These are phyloP conservation scores for Cyphellophora attinorum DNA, from an alignment of 2,329 filamentous ascomycete species.

Conservation along the genomic window DNA sequence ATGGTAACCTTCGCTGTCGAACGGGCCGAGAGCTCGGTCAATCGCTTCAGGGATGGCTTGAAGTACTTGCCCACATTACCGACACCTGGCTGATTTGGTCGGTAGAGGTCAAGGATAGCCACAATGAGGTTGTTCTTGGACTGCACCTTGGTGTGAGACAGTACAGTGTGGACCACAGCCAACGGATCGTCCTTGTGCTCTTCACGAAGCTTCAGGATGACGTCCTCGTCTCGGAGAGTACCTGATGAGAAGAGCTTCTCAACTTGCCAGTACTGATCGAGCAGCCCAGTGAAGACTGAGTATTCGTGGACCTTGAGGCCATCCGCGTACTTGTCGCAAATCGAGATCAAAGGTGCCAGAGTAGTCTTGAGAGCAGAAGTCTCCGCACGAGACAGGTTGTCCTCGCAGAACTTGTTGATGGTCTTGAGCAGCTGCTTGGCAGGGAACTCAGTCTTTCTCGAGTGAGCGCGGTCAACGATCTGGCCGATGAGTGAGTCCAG, in stretches of 20 bases:
- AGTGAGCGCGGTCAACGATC: slow-evolving; percentile 73
- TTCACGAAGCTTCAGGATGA: slow-evolving; percentile 86
- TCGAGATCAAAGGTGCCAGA: slow-evolving; percentile 64
- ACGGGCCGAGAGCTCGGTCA: slow-evolving; percentile 83
- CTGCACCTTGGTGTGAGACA: slow-evolving; percentile 86
- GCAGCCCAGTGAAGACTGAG: slow-evolving; percentile 65
- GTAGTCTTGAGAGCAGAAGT: slow-evolving; percentile 62
- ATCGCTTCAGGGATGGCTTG: slow-evolving; percentile 67
- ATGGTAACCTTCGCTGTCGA: slow-evolving; percentile 89
- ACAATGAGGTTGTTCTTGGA: slow-evolving; percentile 91
- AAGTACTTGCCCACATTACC: slow-evolving; percentile 85
- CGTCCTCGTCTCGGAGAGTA: slow-evolving; percentile 80
- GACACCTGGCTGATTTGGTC: slow-evolving; percentile 83
- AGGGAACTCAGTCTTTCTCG: slow-evolving; percentile 77
- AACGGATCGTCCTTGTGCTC: slow-evolving; percentile 88
- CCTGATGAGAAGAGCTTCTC: slow-evolving; percentile 83
- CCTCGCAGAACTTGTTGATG: slow-evolving; percentile 79
- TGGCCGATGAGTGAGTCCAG: slow-evolving; percentile 74
- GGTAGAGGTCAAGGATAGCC: slow-evolving; percentile 87
- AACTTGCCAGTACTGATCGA: slow-evolving; percentile 71
- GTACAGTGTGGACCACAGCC: slow-evolving; percentile 76
- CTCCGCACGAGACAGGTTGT: slow-evolving; percentile 66
- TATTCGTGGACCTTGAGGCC: slow-evolving; percentile 89
- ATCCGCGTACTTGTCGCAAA: slow-evolving; percentile 73
- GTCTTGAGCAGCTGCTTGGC: slow-evolving; percentile 78